Base-by-base conservation (phyloP, 306 rosid species). In the Cucumis melo region DNA sequence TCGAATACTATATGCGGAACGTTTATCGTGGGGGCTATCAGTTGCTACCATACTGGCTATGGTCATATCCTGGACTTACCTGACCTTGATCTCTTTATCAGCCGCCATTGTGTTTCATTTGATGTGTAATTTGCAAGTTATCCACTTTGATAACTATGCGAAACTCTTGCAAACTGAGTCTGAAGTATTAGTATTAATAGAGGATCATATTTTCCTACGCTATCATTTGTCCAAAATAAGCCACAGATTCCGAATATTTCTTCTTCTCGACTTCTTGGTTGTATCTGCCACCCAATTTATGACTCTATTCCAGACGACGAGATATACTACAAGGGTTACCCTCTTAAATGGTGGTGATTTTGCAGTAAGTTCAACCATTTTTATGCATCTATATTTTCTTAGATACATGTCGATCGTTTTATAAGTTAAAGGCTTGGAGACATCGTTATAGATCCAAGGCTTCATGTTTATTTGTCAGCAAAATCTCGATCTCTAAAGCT, bases 41-140 rank as follows among this genome's bases (percentile, higher is more conserved):
- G 80, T 58, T 32, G 79, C 55, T 17, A 8, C 74, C 23, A 58
- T 86, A 13, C 51, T 80, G 67, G 86, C 86, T 74, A 59, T 76
- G 58, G 70, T 82, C 46, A 54, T 86, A 27, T 75, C 89, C 0
- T 86, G 87, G 89, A 78, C 81, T 15, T 84, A 80, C 53, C 64
- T 66, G 7, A 78, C 56, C 48, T 61, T 76, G 36, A 80, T 86
- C 50, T 78, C 27, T 58, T 83, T 86, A 20, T 82, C 86, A 32
- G 86, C 83, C 78, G 56, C 83, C 75, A 54, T 74, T 80, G 48
- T 86, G 64, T 84, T 86, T 77, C 74, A 80, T 24, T 58, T 86
- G 83, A 86, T 82, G 24, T 82, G 87, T 82, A 86, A 84, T 75
- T 76, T 86, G 78, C 89, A 84, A 78, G 67, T 86, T n/a, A 84